Percentiles rank a stretch among this genome's conserved stretches.
These are phyloP conservation scores for Eucalyptus cloeziana DNA, from an alignment of 345 rosid species.

Conservation along the genomic window DNA sequence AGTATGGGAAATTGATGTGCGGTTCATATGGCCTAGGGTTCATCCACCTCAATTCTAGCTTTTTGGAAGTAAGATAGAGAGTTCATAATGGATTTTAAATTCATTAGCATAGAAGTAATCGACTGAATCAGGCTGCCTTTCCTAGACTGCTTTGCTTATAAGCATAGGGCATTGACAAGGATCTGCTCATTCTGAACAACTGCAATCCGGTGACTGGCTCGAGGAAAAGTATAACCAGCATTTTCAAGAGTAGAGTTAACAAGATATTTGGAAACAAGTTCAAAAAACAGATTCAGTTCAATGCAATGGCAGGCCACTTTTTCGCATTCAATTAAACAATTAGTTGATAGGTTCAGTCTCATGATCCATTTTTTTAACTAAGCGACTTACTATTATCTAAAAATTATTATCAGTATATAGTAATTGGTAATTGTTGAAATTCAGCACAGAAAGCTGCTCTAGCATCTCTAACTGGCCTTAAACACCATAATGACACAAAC, in stretches of 20 bases:
- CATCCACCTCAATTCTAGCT: background rate
- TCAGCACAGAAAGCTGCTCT: background rate
- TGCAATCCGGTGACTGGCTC: background rate
- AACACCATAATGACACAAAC: background rate
- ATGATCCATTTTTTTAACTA: background rate
- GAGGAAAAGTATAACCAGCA: background rate
- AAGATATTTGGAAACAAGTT: background rate
- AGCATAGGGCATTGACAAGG: background rate
- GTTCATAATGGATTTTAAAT: background rate
- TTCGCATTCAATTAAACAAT: background rate
- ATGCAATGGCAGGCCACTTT: background rate
- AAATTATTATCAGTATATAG: background rate
- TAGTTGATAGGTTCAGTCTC: background rate
- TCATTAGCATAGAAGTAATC: background rate
- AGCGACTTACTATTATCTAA: background rate
- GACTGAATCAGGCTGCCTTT: background rate
- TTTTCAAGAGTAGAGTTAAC: background rate
- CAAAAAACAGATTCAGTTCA: background rate
- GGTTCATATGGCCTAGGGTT: background rate
- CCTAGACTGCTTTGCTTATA: background rate
- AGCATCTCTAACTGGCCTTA: background rate
- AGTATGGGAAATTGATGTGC: background rate
- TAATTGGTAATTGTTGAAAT: background rate
- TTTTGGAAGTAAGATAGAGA: background rate
- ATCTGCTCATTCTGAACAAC: background rate